phyloP scores from a whole-genome alignment of 805 yeast species.

The Metahyphopichia silvanorum region DNA sequence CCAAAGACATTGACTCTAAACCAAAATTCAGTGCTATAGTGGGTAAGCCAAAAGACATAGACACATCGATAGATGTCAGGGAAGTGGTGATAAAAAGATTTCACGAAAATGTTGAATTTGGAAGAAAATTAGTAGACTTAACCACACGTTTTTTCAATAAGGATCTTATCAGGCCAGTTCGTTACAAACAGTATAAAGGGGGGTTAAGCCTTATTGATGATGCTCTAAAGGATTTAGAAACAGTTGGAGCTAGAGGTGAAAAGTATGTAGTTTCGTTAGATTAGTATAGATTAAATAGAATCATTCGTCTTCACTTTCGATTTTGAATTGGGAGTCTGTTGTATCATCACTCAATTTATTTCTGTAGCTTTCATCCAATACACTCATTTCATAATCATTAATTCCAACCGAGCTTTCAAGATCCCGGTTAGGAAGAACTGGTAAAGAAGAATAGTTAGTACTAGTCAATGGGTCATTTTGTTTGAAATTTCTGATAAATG shows the following conservation, averaged over 20 bases:
- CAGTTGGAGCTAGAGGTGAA: slow-evolving; percentile 40
- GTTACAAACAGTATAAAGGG: slow-evolving; percentile 28
- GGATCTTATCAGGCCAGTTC: slow-evolving; percentile 28
- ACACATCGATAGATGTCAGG: slow-evolving; percentile 21
- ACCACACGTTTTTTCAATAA: slow-evolving; percentile 28
- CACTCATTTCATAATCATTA: not conserved
- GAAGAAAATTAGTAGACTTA: slow-evolving; percentile 26
- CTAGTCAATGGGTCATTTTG: not conserved
- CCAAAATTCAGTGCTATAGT: slow-evolving; percentile 38
- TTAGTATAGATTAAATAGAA: not conserved
- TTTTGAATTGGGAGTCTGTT: slow-evolving; percentile 12
- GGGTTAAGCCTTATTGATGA: slow-evolving; percentile 29
- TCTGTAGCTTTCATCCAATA: not conserved
- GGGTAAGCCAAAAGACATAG: slow-evolving; percentile 22
- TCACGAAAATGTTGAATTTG: slow-evolving; percentile 41
- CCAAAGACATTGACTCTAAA: slow-evolving; percentile 7
- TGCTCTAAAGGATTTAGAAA: slow-evolving; percentile 38
- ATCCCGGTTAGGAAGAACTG: not conserved
- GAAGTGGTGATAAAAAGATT: slow-evolving; percentile 38
- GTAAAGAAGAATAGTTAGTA: not conserved
- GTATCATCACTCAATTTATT: not conserved
- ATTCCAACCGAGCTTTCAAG: not conserved
- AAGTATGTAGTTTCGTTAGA: slow-evolving; percentile 31
- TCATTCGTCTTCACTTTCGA: slow-evolving; percentile 16
- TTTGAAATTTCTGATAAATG: not conserved